These are phyloP conservation scores for Metarhizium anisopliae DNA, from an alignment of 2,329 filamentous ascomycete species.

Conservation along the genomic window DNA sequence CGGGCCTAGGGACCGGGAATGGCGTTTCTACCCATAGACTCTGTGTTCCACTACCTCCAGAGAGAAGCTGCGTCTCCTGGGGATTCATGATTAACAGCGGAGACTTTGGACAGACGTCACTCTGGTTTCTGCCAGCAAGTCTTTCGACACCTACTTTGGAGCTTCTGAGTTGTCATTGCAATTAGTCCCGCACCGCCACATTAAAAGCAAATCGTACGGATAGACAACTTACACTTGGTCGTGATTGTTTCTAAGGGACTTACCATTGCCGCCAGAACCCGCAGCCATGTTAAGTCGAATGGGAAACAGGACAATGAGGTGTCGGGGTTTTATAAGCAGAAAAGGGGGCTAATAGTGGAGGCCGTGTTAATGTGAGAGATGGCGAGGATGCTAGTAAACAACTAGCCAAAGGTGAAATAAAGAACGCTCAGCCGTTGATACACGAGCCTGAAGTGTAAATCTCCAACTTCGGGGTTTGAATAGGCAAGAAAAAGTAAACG, in stretches of 20 bases:
- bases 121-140: no score
- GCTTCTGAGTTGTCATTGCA: background rate
- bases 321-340: background rate
- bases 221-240: background rate
- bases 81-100: slow-evolving; percentile 1
- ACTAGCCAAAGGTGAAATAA: background rate
- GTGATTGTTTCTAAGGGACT: background rate
- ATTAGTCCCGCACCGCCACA: background rate
- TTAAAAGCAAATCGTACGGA: background rate
- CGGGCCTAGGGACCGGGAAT: background rate
- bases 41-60: background rate
- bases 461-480: background rate
- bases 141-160: background rate
- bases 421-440: background rate
- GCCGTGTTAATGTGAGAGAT: background rate
- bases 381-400: background rate
- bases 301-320: background rate
- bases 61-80: background rate
- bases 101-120: background rate
- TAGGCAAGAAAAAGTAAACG: background rate
- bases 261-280: background rate
- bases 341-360: background rate
- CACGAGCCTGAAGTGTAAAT: background rate
- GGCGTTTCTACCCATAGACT: background rate
- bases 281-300: background rate